phyloP scores from a whole-genome alignment of 2,329 filamentous ascomycete genomes.

The Lachnellula cervina region DNA sequence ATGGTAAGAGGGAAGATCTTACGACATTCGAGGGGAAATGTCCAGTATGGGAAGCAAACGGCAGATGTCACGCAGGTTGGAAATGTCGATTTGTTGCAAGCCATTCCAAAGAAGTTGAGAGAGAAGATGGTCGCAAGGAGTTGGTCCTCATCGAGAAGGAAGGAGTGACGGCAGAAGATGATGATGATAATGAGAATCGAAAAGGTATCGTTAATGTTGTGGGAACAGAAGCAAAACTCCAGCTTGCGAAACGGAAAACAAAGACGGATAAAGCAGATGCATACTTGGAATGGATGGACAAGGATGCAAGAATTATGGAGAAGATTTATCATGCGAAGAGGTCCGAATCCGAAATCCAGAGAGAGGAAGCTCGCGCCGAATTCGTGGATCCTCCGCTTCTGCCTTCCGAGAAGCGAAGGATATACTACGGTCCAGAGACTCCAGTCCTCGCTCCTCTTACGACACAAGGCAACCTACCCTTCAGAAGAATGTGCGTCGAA shows the following conservation, averaged over 20 bases:
- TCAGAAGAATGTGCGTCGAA: conserved; percentile 82
- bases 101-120: conserved; percentile 76
- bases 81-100: conserved; percentile 87
- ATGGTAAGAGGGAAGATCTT: conserved; percentile 77
- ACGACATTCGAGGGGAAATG: conserved; percentile 72
- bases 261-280: conserved; percentile 68
- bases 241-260: conserved; percentile 67
- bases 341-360: conserved; percentile 35
- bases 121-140: conserved; percentile 77
- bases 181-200: conserved; percentile 41
- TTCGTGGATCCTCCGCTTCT: conserved; percentile 84
- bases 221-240: conserved; percentile 63
- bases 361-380: conserved; percentile 68
- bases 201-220: conserved; percentile 72
- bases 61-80: conserved; percentile 80
- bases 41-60: conserved; percentile 72
- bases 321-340: conserved; percentile 44
- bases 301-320: conserved; percentile 49
- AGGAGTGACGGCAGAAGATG: conserved; percentile 22
- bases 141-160: conserved; percentile 59
- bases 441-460: conserved; percentile 91
- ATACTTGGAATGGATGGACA: conserved; percentile 73
- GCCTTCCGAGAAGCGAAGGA: conserved; percentile 84
- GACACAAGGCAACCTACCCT: conserved; percentile 94
- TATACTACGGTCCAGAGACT: conserved; percentile 94